A percentile compares a stretch with the other conserved stretches of the same genome.
These are phyloP conservation scores for Sugiyamaella mastotermitis DNA, from an alignment of 805 yeast species.

Conservation along the genomic window DNA sequence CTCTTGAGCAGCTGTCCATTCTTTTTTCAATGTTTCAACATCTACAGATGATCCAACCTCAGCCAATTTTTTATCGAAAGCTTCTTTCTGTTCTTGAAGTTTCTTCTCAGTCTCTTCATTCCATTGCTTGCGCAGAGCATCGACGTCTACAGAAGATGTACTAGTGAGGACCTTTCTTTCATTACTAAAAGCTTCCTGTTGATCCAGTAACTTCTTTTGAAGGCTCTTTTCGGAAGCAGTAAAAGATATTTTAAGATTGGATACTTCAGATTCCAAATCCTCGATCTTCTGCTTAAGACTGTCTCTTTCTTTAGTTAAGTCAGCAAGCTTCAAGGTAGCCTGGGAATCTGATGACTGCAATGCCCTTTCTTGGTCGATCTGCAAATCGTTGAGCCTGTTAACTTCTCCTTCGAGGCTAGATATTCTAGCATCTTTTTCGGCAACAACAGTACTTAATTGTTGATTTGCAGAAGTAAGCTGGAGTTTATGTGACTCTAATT, in stretches of 20 bases:
- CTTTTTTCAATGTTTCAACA: constrained; percentile 18
- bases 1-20: constrained; percentile 16
- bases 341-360: too few relatives aligned
- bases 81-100: constrained; percentile 4
- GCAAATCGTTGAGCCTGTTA: constrained; percentile 25
- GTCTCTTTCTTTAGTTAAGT: too few relatives aligned
- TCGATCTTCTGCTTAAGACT: too few relatives aligned
- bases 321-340: too few relatives aligned
- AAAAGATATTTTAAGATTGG: too few relatives aligned
- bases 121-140: constrained; percentile 15
- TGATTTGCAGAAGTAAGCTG: neutral
- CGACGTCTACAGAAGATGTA: constrained; percentile 15
- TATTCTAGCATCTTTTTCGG: constrained; percentile 21
- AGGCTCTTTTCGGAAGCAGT: too few relatives aligned
- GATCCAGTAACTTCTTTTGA: too few relatives aligned
- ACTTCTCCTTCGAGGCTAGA: constrained; percentile 29
- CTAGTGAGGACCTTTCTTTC: too few relatives aligned
- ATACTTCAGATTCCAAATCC: too few relatives aligned
- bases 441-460: neutral
- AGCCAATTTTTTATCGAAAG: constrained; percentile 3
- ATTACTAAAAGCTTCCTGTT: too few relatives aligned
- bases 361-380: constrained; percentile 18
- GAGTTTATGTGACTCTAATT: neutral
- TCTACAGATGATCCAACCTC: neutral
- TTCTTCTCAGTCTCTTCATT: constrained; percentile 10